Conservation (phyloP, 768 basidiomycete species). For the Russula emetica region DNA sequence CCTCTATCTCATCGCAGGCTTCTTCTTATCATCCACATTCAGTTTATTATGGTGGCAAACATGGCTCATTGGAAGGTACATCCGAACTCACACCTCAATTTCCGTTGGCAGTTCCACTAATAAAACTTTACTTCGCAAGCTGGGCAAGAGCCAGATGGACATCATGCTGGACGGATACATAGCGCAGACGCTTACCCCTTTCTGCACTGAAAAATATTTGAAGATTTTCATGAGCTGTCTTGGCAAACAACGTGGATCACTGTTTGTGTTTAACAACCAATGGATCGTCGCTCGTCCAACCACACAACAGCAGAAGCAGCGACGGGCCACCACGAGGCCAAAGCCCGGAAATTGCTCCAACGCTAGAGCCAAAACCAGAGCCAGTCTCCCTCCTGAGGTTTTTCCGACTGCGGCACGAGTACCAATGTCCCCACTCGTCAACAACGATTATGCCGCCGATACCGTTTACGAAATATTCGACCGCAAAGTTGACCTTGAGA, state of each 20-base stretch:
- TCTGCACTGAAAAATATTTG: constrained; percentile 2
- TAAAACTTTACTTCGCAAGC: neutral
- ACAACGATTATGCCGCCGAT: neutral
- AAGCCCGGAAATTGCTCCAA: neutral
- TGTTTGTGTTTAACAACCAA: neutral
- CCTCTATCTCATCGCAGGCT: neutral
- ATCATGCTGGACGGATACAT: constrained; percentile 12
- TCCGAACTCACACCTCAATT: too few relatives aligned
- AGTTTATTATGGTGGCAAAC: neutral
- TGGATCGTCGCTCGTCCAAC: neutral
- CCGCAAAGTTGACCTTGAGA: constrained; percentile 1
- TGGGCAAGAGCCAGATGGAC: constrained; percentile 3
- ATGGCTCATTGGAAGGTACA: neutral
- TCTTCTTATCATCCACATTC: neutral
- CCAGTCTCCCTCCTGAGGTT: too few relatives aligned
- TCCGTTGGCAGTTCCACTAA: neutral
- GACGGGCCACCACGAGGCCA: neutral
- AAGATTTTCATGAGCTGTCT: constrained; percentile 3
- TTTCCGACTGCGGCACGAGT: too few relatives aligned
- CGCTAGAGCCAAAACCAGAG: too few relatives aligned
- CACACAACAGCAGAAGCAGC: too few relatives aligned
- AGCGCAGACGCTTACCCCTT: constrained; percentile 5
- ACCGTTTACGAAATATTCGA: neutral
- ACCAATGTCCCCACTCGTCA: too few relatives aligned
- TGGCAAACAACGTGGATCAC: neutral